Conservation (phyloP, 148 eudicot genomes). For the Suaeda aralocaspica region DNA sequence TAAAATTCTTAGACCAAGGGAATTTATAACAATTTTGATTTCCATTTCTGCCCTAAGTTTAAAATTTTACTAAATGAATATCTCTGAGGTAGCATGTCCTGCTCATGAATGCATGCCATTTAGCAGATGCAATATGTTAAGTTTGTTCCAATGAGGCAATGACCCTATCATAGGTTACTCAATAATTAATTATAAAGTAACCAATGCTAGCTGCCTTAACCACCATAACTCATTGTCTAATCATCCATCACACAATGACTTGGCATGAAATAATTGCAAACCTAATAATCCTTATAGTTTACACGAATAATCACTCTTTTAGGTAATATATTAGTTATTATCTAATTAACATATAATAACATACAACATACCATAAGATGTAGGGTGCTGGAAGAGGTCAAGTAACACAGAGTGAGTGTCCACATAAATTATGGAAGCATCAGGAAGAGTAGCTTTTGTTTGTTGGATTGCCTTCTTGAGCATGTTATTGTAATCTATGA, state of each 20-base stretch:
- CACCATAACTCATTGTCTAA: constrained; percentile 10
- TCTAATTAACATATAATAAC: too few species aligned
- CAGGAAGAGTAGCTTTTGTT: constrained; percentile 35
- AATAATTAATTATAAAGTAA: neutral
- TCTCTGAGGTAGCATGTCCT: constrained; percentile 1
- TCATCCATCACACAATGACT: neutral
- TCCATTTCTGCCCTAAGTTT: neutral
- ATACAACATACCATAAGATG: constrained; percentile 72
- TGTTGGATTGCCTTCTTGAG: constrained; percentile 44
- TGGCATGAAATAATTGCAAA: neutral
- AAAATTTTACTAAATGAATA: neutral
- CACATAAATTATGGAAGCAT: constrained; percentile 55
- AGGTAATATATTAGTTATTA: neutral
- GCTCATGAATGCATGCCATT: constrained; percentile 18
- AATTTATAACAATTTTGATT: neutral
- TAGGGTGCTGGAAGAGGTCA: constrained; percentile 68
- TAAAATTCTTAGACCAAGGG: too few species aligned
- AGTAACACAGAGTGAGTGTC: constrained; percentile 63
- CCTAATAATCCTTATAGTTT: neutral
- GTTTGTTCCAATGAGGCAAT: neutral
- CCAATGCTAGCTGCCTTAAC: too few species aligned
- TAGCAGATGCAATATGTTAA: constrained; percentile 16
- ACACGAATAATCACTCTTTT: neutral
- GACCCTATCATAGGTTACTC: neutral
- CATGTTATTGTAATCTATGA: constrained; percentile 59